These are phyloP conservation scores for Scorias spongiosa DNA, from an alignment of 2,329 filamentous ascomycete genomes.

Conservation along the genomic window DNA sequence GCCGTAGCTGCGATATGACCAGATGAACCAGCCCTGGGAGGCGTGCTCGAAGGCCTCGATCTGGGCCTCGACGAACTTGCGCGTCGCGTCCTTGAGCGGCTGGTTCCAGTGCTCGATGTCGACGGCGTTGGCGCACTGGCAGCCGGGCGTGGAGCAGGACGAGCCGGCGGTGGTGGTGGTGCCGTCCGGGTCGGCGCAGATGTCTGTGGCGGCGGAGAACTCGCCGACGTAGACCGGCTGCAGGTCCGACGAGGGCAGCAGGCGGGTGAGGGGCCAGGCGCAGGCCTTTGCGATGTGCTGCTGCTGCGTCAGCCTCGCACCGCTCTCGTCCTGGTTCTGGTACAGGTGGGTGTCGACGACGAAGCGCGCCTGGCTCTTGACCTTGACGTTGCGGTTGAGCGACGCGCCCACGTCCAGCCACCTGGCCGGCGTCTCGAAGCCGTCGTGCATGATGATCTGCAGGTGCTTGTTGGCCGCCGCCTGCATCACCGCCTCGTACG, in stretches of 20 bases:
- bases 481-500: constrained; percentile 20
- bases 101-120: constrained; percentile 20
- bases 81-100: constrained; percentile 22
- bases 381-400: constrained; percentile 17
- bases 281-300: constrained; percentile 29
- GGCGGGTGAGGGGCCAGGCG: constrained; percentile 14
- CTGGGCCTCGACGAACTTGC: constrained; percentile 29
- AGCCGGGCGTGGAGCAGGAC: constrained; percentile 20
- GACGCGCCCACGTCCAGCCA: constrained; percentile 17
- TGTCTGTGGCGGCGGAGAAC: constrained; percentile 28
- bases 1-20: constrained; percentile 27
- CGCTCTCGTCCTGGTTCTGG: constrained; percentile 25
- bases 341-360: constrained; percentile 31
- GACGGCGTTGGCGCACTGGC: constrained; percentile 24
- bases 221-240: constrained; percentile 29
- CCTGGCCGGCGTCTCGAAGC: constrained; percentile 16
- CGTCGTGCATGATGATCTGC: constrained; percentile 26
- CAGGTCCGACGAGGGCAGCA: constrained; percentile 17
- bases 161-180: constrained; percentile 18
- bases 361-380: constrained; percentile 19
- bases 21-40: constrained; percentile 28
- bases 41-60: constrained; percentile 28
- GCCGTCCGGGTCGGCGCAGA: constrained; percentile 29
- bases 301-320: constrained; percentile 23
- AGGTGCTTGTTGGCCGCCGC: constrained; percentile 20